Evolutionary conservation across 2,329 filamentous ascomycete species (phyloP), one percentile per base, ranked within the genome.

Genomic region (Colletotrichum musicola): DNA sequence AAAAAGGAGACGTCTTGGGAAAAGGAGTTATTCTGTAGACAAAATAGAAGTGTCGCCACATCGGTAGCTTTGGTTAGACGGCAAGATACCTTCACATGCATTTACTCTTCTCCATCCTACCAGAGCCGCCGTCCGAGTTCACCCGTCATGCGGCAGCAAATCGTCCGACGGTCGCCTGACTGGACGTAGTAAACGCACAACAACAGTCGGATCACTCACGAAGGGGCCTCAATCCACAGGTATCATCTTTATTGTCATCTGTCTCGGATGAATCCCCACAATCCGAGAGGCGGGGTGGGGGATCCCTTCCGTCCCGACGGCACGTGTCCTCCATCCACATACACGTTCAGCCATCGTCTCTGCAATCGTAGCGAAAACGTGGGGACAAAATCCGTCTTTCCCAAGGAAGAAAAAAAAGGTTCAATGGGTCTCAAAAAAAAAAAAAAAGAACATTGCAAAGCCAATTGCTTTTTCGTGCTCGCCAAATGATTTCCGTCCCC

Each of bases 161-260:
- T 35, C 18, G 46, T 20, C 46, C 7, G 54, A 65, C 38, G 30
- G 47, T 38, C 14, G 22, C 49, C n/a, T 55, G n/a, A 22, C 20
- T 22, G 20, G 16, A 27, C 14, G 51, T 30, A 42, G 40, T 16
- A 44, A 61, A 50, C 18, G 22, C 30, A 64, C 14, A 35, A 42
- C 20, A 16, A 49, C 9, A 20, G 12, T 30, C 16, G 4, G 7
- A 20, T 61, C 47, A 65, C 40, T 42, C 13, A 35, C 30, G 30
- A 35, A 35, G 30, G 20, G 20, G 49, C 20, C 47, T n/a, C 49
- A 60, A 40, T 68, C 35, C 62, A 68, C 55, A 68, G 65, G 50
- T 65, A 68, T 68, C 65, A 50, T 68, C 50, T 68, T 68, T 46
- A 68, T 65, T 68, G 55, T 65, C 50, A 61, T 68, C 50, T 68